Conservation (phyloP, 2,329 filamentous ascomycete genomes). For the Talaromyces sp. region DNA sequence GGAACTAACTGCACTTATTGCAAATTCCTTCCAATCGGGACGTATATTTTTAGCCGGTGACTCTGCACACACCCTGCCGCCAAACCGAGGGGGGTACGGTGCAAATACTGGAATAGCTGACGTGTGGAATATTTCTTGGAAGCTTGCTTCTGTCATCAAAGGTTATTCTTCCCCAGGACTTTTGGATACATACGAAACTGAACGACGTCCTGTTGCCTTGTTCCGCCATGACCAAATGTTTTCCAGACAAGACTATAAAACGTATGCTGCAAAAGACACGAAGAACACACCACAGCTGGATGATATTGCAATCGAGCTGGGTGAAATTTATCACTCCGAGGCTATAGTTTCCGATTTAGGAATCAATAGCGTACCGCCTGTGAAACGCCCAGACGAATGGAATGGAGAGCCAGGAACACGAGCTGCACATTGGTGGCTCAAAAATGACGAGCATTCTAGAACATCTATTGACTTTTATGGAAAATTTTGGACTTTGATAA, state of each 20-base stretch:
- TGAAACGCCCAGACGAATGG: slow-evolving; percentile 20
- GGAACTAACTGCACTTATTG: slow-evolving; percentile 26
- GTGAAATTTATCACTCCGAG: slow-evolving; percentile 19
- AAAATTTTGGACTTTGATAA: slow-evolving; percentile 23
- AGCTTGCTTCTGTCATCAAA: slow-evolving; percentile 43
- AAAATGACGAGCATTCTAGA: slow-evolving; percentile 14
- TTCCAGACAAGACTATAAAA: slow-evolving; percentile 19
- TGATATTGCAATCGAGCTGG: slow-evolving; percentile 25
- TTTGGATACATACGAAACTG: slow-evolving; percentile 32
- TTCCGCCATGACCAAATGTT: slow-evolving; percentile 23
- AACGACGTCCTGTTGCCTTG: slow-evolving; percentile 31
- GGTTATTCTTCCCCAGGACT: slow-evolving; percentile 14
- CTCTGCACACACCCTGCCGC: slow-evolving; percentile 14
- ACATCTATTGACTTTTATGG: slow-evolving; percentile 29
- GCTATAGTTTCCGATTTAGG: slow-evolving; percentile 14
- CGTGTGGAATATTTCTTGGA: slow-evolving; percentile 53
- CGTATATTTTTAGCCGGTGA: slow-evolving; percentile 15
- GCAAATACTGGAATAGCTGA: slow-evolving; percentile 47
- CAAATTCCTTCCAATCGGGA: slow-evolving; percentile 17
- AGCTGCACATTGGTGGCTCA: slow-evolving; percentile 28
- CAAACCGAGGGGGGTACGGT: slow-evolving; percentile 14
- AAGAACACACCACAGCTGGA: slow-evolving; percentile 14
- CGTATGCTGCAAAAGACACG: slow-evolving; percentile 9
- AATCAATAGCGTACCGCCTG: slow-evolving; percentile 5
- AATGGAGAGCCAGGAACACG: slow-evolving; percentile 25